Evolutionary conservation across 371 early-diverging fungal genomes (phyloP).

Genomic region (Apophysomyces ossiformis): DNA sequence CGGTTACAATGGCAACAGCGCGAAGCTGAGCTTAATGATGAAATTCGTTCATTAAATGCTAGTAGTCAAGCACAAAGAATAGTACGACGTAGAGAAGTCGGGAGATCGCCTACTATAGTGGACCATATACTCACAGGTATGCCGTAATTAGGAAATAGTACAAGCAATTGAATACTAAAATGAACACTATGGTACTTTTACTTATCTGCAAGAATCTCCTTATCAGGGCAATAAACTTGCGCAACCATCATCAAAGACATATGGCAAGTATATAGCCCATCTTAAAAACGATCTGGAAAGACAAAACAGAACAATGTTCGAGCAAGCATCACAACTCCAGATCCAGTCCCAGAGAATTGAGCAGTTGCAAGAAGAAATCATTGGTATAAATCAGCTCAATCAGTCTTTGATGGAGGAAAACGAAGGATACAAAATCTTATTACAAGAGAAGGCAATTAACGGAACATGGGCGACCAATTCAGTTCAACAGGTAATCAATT

Average conservation of each 20-base stretch:
- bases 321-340: neutral
- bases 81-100: neutral
- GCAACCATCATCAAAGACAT: neutral
- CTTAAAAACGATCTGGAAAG: constrained; percentile 39
- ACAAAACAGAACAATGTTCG: neutral
- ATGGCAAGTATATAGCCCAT: constrained; percentile 20
- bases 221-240: neutral
- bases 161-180: no score
- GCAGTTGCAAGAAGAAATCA: constrained; percentile 46
- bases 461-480: constrained; percentile 53
- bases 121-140: no score
- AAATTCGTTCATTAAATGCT: constrained; percentile 20
- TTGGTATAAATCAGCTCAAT: constrained; percentile 60
- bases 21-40: constrained; percentile 22
- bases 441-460: constrained; percentile 70
- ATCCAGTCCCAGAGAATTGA: constrained; percentile 29
- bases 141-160: no score
- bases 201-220: no score
- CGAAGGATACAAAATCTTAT: constrained; percentile 71
- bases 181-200: no score
- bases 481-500: constrained; percentile 35
- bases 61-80: neutral
- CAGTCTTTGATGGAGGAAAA: constrained; percentile 73
- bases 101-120: no score
- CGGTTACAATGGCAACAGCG: constrained; percentile 27